phyloP scores from a whole-genome alignment of 306 rosid species.

The Lathyrus tuberosus region DNA sequence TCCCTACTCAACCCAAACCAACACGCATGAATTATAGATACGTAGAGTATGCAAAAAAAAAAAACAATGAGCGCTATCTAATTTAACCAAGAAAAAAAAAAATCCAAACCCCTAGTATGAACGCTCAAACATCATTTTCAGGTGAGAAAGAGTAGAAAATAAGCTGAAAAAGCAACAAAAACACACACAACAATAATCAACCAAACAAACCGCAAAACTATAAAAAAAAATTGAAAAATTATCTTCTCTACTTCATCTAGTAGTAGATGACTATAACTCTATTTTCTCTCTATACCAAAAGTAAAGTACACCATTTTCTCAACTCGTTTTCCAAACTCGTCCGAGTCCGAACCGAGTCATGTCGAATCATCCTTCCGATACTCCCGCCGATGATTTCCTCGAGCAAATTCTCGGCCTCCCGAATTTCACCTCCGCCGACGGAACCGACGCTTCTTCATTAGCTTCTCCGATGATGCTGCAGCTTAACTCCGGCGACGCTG shows the following conservation, averaged over 20 bases:
- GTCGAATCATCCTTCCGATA: conserved; percentile 81
- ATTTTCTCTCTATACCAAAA: no score
- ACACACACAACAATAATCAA: background rate
- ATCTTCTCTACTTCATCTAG: conserved; percentile 43
- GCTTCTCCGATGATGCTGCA: conserved; percentile 79
- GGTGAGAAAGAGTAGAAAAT: conserved; percentile 11
- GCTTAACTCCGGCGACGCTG: conserved; percentile 70
- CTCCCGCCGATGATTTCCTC: conserved; percentile 81
- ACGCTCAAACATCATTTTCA: conserved; percentile 13
- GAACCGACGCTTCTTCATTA: conserved; percentile 45
- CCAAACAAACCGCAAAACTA: conserved; percentile 1
- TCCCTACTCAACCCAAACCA: no score
- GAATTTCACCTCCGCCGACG: conserved; percentile 63
- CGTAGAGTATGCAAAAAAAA: no score
- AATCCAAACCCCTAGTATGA: conserved; percentile 1
- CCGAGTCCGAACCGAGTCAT: conserved; percentile 49
- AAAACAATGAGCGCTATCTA: background rate
- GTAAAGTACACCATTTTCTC: no score
- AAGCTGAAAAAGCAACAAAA: background rate
- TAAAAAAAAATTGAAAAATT: no score
- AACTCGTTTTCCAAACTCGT: no score
- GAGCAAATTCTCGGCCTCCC: conserved; percentile 89
- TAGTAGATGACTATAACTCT: background rate
- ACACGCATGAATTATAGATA: no score
- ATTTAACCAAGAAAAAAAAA: background rate